A percentile compares a stretch with the other conserved stretches of the same genome.
Conservation (phyloP, 495 filamentous ascomycete genomes). For the Aspergillus heteromorphus region DNA sequence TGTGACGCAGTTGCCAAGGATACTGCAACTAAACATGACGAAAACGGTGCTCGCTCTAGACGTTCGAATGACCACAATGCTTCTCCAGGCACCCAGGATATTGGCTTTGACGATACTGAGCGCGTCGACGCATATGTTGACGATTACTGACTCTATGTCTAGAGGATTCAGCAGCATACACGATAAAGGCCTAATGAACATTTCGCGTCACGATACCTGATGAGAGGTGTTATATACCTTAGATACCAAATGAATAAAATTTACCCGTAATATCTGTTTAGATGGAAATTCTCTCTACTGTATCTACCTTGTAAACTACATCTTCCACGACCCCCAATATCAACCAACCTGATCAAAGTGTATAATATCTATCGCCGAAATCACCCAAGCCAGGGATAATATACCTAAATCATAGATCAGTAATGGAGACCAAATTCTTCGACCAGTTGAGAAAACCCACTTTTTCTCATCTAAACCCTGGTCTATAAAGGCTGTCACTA, state of each 20-base stretch:
- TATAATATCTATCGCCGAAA: conserved; percentile 96
- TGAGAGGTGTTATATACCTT: neutral
- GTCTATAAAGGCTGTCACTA: conserved; percentile 96
- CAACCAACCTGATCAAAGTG: conserved; percentile 50
- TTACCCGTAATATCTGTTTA: neutral
- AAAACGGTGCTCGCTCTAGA: conserved; percentile 27
- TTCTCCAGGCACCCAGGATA: conserved; percentile 17
- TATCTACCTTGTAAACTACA: neutral
- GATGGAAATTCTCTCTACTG: neutral
- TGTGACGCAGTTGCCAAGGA: conserved; percentile 76
- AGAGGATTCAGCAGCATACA: conserved; percentile 18
- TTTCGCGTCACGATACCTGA: neutral
- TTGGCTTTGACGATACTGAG: conserved; percentile 9
- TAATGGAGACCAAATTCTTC: conserved; percentile 7
- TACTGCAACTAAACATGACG: conserved; percentile 50
- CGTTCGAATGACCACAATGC: conserved; percentile 14
- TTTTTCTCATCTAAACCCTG: conserved; percentile 95
- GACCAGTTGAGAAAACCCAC: conserved; percentile 44
- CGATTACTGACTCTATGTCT: conserved; percentile 24
- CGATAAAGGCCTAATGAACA: conserved; percentile 5
- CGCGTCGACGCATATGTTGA: conserved; percentile 21
- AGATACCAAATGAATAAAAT: neutral
- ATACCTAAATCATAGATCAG: conserved; percentile 54
- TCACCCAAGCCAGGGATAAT: conserved; percentile 94
- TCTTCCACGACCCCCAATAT: neutral